phyloP scores from a whole-genome alignment of 2,329 filamentous ascomycete species.

The Aureobasidium mangrovei region DNA sequence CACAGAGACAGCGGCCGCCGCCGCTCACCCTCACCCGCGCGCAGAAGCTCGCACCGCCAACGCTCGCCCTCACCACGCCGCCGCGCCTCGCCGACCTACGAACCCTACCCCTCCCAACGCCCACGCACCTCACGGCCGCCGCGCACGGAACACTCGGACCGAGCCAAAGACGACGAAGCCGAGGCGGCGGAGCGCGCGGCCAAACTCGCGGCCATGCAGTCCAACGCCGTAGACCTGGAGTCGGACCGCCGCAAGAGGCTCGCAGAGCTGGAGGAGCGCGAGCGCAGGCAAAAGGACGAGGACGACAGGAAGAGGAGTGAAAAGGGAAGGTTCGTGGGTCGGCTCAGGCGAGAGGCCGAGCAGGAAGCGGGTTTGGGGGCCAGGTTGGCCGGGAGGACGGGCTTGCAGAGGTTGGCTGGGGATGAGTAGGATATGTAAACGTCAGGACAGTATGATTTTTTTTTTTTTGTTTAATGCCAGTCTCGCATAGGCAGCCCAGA shows the following conservation, averaged over 20 bases:
- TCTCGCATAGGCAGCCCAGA: neutral
- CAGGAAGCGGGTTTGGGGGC: conserved; percentile 13
- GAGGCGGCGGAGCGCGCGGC: conserved; percentile 27
- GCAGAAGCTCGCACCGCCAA: conserved; percentile 2
- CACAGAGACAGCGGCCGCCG: conserved; percentile 3
- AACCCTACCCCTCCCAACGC: neutral
- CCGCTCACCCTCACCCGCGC: conserved; percentile 17
- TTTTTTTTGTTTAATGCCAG: neutral
- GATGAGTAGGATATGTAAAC: neutral
- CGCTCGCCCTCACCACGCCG: conserved; percentile 3
- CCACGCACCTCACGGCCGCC: conserved; percentile 17
- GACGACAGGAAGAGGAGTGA: conserved; percentile 47
- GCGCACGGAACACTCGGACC: no score
- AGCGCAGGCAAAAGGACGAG: conserved; percentile 54
- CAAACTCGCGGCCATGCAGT: conserved; percentile 34
- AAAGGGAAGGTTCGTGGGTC: conserved; percentile 29
- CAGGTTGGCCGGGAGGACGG: conserved; percentile 15
- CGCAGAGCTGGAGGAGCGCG: conserved; percentile 55
- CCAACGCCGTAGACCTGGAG: conserved; percentile 52
- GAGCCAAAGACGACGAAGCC: neutral
- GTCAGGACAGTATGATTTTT: neutral
- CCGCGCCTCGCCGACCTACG: conserved; percentile 12
- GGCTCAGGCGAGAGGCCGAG: conserved; percentile 26
- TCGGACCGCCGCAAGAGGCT: conserved; percentile 60
- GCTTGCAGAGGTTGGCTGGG: conserved; percentile 13